Evolutionary conservation across 345 rosid genomes (phyloP).

Genomic region (Hibiscus syriacus): DNA sequence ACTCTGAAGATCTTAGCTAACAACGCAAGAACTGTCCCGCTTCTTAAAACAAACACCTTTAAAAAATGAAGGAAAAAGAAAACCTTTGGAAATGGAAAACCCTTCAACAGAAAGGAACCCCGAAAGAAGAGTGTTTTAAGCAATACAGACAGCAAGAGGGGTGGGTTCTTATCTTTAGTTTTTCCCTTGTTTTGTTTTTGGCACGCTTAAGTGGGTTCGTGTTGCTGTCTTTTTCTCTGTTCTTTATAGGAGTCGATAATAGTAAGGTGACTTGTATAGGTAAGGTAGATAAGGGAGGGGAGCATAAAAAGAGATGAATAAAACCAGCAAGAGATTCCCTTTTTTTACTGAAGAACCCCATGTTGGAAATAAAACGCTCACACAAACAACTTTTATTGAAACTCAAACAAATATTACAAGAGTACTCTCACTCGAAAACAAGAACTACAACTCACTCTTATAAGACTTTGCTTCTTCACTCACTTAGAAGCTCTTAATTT

Average conservation of each 20-base stretch:
- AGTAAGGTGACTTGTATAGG: neutral
- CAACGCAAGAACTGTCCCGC: neutral
- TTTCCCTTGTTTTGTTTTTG: conserved; percentile 7
- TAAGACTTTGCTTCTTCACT: no score
- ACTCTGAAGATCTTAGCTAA: conserved; percentile 6
- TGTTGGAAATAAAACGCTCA: no score
- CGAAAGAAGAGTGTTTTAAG: conserved; percentile 4
- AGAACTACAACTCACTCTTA: no score
- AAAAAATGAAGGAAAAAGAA: no score
- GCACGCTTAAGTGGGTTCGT: conserved; percentile 33
- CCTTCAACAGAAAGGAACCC: neutral
- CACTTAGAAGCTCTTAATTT: no score
- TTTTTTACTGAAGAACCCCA: neutral
- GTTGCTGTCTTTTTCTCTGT: neutral
- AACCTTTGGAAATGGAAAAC: conserved; percentile 8
- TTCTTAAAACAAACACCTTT: conserved; percentile 15
- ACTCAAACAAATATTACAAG: no score
- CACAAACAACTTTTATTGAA: no score
- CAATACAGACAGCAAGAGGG: conserved; percentile 8
- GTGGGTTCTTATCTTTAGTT: conserved; percentile 11
- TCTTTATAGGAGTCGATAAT: no score
- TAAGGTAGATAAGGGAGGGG: no score
- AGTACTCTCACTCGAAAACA: no score
- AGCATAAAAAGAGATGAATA: neutral
- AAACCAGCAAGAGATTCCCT: neutral